Percentiles rank a stretch among this genome's conserved stretches.
Conservation (phyloP, 2,329 filamentous ascomycete genomes). For the Clonostachys sp. region DNA sequence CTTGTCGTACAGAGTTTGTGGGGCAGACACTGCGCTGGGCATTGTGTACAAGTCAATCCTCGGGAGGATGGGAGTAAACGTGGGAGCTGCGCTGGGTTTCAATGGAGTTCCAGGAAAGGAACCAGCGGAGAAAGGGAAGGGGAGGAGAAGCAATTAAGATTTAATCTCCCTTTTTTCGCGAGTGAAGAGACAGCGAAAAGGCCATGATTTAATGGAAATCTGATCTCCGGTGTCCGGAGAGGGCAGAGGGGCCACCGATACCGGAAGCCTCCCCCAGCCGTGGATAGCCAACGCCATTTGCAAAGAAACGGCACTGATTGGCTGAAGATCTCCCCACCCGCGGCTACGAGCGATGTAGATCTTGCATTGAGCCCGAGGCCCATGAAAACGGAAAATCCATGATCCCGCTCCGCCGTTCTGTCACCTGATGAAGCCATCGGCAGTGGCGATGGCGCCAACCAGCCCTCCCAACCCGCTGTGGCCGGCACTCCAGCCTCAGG, state of each 20-base stretch:
- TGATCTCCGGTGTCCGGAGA: constrained; percentile 1
- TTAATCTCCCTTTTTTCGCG: background rate
- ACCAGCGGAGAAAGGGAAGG: background rate
- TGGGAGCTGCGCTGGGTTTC: no score
- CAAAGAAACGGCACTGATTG: background rate
- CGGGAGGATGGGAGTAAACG: no score
- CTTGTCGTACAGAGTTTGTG: constrained; percentile 94
- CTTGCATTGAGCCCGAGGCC: no score
- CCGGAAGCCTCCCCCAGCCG: background rate
- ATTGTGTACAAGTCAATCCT: constrained; percentile 44
- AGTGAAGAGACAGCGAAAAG: background rate
- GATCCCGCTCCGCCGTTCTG: no score
- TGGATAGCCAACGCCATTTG: background rate
- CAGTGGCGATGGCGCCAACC: no score
- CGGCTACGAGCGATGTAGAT: no score
- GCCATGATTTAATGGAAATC: background rate
- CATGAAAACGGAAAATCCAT: no score
- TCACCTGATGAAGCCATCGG: no score
- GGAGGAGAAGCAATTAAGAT: background rate
- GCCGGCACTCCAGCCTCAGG: no score
- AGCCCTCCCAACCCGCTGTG: no score
- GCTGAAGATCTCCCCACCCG: background rate
- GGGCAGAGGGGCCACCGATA: background rate
- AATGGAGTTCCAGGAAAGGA: no score
- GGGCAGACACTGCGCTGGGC: constrained; percentile 68